A percentile compares a stretch with the other conserved stretches of the same genome.
These are phyloP conservation scores for Arthrobotrys sinensis DNA, from an alignment of 2,329 filamentous ascomycete species.

Conservation along the genomic window DNA sequence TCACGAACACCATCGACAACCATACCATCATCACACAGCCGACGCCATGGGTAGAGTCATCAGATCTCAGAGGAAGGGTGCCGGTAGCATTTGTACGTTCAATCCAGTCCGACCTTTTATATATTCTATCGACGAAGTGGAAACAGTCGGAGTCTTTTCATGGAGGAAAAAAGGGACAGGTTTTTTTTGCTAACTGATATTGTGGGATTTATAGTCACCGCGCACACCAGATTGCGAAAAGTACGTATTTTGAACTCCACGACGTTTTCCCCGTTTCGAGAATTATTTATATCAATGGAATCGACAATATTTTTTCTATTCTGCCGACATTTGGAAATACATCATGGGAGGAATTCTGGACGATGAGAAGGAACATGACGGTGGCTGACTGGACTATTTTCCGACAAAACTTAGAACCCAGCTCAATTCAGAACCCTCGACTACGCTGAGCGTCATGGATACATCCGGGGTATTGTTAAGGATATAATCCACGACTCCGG, in stretches of 20 bases:
- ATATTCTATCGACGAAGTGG: not conserved
- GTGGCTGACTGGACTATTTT: slow-evolving; percentile 39
- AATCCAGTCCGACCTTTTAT: not conserved
- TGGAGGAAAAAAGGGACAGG: no score
- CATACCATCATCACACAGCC: slow-evolving; percentile 42
- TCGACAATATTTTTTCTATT: not conserved
- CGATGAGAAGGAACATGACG: slow-evolving; percentile 17
- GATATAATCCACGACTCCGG: slow-evolving; percentile 99
- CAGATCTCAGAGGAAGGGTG: slow-evolving; percentile 60
- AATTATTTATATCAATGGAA: not conserved
- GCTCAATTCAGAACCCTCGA: slow-evolving; percentile 98
- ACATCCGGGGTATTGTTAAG: slow-evolving; percentile 97
- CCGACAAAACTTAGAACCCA: slow-evolving; percentile 69
- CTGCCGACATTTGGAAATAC: not conserved
- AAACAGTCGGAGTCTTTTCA: not conserved
- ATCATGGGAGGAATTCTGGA: not conserved
- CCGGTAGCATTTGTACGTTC: slow-evolving; percentile 60
- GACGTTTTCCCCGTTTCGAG: slow-evolving; percentile 1
- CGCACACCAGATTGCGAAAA: slow-evolving; percentile 94
- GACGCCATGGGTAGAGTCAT: slow-evolving; percentile 61
- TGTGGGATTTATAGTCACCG: slow-evolving; percentile 71
- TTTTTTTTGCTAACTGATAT: slow-evolving; percentile 22
- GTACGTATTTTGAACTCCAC: slow-evolving; percentile 67
- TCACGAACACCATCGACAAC: slow-evolving; percentile 36
- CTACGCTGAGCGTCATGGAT: slow-evolving; percentile 96